A percentile compares a stretch with the other conserved stretches of the same genome.
phyloP scores from a whole-genome alignment of 1,284 basidiomycete species.

The Pseudozyma thailandica region DNA sequence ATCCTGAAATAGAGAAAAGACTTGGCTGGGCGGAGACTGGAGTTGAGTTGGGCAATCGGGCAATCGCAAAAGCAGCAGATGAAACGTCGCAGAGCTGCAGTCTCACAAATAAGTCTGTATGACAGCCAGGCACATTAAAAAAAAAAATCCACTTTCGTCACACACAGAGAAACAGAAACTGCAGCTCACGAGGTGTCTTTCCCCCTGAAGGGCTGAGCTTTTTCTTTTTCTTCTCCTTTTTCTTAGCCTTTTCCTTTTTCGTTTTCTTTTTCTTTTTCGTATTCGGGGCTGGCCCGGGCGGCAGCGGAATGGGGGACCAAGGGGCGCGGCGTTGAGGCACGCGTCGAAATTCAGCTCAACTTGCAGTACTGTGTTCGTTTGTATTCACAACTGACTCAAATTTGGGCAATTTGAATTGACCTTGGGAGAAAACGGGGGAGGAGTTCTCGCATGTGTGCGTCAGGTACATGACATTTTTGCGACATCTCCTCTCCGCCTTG shows the following conservation, averaged over 20 bases:
- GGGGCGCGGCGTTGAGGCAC: not conserved
- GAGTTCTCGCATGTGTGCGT: not conserved
- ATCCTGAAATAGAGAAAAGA: not conserved
- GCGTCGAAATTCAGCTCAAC: not conserved
- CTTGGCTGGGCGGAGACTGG: too few relatives aligned
- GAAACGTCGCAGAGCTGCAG: too few relatives aligned
- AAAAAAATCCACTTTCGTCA: constrained; percentile 1
- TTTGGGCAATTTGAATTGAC: not conserved
- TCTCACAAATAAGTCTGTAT: not conserved
- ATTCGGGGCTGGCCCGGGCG: not conserved
- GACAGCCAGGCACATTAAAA: too few relatives aligned
- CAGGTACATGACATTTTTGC: not conserved
- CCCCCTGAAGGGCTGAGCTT: too few relatives aligned
- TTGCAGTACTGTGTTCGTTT: not conserved
- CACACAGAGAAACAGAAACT: not conserved
- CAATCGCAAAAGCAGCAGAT: too few relatives aligned
- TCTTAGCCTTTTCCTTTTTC: too few relatives aligned
- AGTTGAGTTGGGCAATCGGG: too few relatives aligned
- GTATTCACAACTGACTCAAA: too few relatives aligned
- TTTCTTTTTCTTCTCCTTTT: too few relatives aligned
- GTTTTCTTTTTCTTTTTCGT: not conserved
- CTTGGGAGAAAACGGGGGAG: too few relatives aligned
- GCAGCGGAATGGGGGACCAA: not conserved
- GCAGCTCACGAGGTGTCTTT: too few relatives aligned
- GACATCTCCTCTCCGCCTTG: not conserved